These are phyloP conservation scores for Saccharum hybrid DNA, from an alignment of 202 grass and related monocot genomes.

Conservation along the genomic window DNA sequence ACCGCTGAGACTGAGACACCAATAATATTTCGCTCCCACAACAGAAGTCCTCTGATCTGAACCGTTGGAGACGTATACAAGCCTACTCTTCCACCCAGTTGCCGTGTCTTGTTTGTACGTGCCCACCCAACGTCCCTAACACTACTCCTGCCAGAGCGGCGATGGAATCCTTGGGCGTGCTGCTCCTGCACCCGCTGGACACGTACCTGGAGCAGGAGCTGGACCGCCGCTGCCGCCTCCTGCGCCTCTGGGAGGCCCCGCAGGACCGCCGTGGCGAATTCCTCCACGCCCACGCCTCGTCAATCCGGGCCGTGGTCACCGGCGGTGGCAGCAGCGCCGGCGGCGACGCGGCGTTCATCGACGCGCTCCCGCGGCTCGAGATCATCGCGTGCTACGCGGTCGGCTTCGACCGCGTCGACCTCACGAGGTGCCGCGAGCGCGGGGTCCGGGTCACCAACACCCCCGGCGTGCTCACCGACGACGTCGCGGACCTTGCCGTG, in stretches of 20 bases:
- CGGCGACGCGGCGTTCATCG: slow-evolving; percentile 33
- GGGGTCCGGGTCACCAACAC: slow-evolving; percentile 68
- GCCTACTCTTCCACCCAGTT: too few relatives aligned
- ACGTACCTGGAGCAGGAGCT: slow-evolving; percentile 64
- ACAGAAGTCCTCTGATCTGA: too few relatives aligned
- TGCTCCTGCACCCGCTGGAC: slow-evolving; percentile 41
- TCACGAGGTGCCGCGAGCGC: slow-evolving; percentile 53
- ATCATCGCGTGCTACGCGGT: slow-evolving; percentile 67
- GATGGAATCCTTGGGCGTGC: slow-evolving; percentile 58
- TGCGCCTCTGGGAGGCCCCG: slow-evolving; percentile 52
- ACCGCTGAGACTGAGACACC: too few relatives aligned
- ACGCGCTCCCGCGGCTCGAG: slow-evolving; percentile 54
- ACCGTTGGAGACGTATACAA: background rate
- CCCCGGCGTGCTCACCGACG: slow-evolving; percentile 67
- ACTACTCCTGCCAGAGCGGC: background rate
- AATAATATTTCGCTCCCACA: background rate
- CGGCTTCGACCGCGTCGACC: slow-evolving; percentile 60
- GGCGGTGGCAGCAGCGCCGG: background rate
- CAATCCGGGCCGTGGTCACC: slow-evolving; percentile 54
- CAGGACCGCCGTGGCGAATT: slow-evolving; percentile 28
- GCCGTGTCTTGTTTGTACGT: background rate
- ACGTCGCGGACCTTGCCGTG: slow-evolving; percentile 68
- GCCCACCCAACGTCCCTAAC: background rate
- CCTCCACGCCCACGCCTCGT: slow-evolving; percentile 36
- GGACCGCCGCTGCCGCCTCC: slow-evolving; percentile 39